A percentile compares a stretch with the other conserved stretches of the same genome.
Evolutionary conservation across 495 filamentous ascomycete species (phyloP).

Genomic region (Tuber aestivum): DNA sequence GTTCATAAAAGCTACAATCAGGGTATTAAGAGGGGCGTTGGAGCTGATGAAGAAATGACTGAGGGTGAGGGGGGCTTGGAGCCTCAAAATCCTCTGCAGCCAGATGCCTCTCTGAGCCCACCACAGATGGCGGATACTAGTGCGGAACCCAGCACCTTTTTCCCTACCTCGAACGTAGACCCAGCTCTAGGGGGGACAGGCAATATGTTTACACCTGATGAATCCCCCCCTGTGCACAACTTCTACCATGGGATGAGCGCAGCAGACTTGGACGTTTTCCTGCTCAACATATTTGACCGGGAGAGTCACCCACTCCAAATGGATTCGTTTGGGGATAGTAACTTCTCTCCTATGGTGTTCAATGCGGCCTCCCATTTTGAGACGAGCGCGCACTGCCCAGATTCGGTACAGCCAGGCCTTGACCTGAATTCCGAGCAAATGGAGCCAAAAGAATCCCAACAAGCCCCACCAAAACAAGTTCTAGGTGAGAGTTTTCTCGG

Average conservation of each 20-base stretch:
- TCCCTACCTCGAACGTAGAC: background rate
- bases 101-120: background rate
- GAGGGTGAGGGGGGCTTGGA: background rate
- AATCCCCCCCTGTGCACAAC: background rate
- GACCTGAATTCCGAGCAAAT: background rate
- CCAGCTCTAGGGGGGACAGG: background rate
- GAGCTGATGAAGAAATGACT: background rate
- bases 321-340: constrained; percentile 2
- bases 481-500: background rate
- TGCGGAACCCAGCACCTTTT: background rate
- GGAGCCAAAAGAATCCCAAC: background rate
- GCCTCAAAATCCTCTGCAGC: background rate
- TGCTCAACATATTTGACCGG: constrained; percentile 4
- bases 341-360: background rate
- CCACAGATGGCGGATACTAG: background rate
- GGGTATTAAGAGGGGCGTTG: background rate
- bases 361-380: background rate
- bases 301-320: constrained; percentile 3
- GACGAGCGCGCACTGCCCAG: background rate
- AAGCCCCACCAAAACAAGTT: background rate
- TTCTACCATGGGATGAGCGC: background rate
- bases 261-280: background rate
- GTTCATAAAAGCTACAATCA: constrained; percentile 1
- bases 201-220: background rate
- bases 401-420: background rate